phyloP scores from a whole-genome alignment of 1,284 basidiomycete species.

The Puccinia novopanici region DNA sequence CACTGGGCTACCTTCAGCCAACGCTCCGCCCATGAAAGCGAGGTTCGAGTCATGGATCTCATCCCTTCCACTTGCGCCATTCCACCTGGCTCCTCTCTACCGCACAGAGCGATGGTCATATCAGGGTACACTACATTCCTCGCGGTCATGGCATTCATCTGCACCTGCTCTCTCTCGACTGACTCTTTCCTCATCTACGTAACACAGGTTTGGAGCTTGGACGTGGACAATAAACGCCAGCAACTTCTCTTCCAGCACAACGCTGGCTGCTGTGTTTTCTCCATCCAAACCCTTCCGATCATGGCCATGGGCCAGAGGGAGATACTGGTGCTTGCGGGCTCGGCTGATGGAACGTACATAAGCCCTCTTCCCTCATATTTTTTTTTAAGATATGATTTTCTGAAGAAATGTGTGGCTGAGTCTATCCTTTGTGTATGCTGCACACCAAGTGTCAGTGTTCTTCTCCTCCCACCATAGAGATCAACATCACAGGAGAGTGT shows the following conservation, averaged over 20 bases:
- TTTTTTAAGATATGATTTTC: background rate
- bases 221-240: background rate
- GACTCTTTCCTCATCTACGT: background rate
- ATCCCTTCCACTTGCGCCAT: background rate
- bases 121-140: background rate
- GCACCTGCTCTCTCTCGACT: background rate
- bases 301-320: background rate
- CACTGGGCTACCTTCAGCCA: background rate
- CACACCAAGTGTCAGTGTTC: background rate
- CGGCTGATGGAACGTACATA: background rate
- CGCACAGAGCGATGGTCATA: constrained; percentile 20
- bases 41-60: constrained; percentile 14
- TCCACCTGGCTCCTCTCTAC: background rate
- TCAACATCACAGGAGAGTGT: too few species aligned
- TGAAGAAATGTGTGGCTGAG: background rate
- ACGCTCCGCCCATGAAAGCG: constrained; percentile 5
- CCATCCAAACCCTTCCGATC: background rate
- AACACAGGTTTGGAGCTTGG: constrained; percentile 18
- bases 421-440: background rate
- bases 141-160: background rate
- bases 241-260: background rate
- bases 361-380: background rate
- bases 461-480: constrained; percentile 1
- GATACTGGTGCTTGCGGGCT: constrained; percentile 8
- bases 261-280: background rate